Conservation (phyloP, 164 flowering plant species). For the Sextonia rubra region DNA sequence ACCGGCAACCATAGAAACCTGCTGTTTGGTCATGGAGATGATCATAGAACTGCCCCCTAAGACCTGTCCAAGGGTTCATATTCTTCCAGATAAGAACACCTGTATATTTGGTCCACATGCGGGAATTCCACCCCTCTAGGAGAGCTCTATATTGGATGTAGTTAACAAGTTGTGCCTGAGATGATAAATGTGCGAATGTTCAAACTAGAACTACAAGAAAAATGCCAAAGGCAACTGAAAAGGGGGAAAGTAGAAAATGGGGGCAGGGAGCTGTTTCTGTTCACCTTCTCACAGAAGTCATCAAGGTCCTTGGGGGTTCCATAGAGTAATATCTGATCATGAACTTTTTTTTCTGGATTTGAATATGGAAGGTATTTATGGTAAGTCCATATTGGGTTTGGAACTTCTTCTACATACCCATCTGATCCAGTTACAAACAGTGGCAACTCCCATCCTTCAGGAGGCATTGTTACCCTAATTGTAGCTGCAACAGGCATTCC, state of each 20-base stretch:
- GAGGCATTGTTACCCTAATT: slow-evolving; percentile 93
- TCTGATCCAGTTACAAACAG: slow-evolving; percentile 47
- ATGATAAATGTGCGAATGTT: slow-evolving; percentile 4
- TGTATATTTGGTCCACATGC: slow-evolving; percentile 95
- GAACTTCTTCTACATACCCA: slow-evolving; percentile 73
- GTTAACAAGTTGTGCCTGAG: slow-evolving; percentile 93
- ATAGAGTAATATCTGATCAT: slow-evolving; percentile 72
- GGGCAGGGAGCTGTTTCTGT: not conserved
- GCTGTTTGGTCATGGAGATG: slow-evolving; percentile 96
- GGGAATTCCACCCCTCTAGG: slow-evolving; percentile 92
- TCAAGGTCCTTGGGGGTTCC: slow-evolving; percentile 79
- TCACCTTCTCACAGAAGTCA: slow-evolving; percentile 93
- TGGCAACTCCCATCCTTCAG: slow-evolving; percentile 91
- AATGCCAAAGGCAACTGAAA: not conserved
- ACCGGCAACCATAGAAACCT: slow-evolving; percentile 93
- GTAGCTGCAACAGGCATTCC: slow-evolving; percentile 98
- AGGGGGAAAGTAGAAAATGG: not conserved
- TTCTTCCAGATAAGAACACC: slow-evolving; percentile 96
- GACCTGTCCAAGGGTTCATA: slow-evolving; percentile 99
- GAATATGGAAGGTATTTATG: slow-evolving; percentile 95
- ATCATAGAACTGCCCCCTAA: slow-evolving; percentile 95
- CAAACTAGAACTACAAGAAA: not conserved
- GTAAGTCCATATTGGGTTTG: slow-evolving; percentile 91
- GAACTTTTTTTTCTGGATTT: slow-evolving; percentile 60
- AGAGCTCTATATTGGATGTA: slow-evolving; percentile 92